Base-by-base conservation (phyloP, 192 early-diverging fungal genomes). In the Entophlyctis luteolus region DNA sequence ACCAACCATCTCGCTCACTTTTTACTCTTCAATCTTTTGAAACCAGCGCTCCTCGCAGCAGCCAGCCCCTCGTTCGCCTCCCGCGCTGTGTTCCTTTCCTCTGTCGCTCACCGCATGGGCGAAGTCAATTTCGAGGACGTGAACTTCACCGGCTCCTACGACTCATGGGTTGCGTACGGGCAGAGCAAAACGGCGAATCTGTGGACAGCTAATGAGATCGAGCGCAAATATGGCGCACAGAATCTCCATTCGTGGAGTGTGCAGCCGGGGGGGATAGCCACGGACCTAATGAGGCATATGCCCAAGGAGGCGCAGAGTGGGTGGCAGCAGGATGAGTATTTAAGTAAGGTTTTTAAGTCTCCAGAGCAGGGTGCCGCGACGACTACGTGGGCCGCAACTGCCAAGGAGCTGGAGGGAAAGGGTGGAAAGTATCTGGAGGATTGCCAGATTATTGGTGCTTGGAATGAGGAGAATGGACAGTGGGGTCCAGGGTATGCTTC, bases 1-100 rank as follows among this genome's bases (percentile, higher is more conserved):
- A 48, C 56, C 1, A 69, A 69, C 56, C 84, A 87, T 65, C 55
- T 87, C 1, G 86, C 77, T 23, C 77, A 75, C 62, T 79, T 73
- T 52, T 56, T 65, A 31, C 56, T 79, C 34, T 70, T 73, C 2
- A 35, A 31, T 31, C 55, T 73, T 1, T 71, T 79, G 12, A 20
- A 62, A n/a, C 77, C 73, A 1, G 28, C 62, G 38, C 38, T 79
- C 34, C 28, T 47, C 16, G 29, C 42, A 33, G 50, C 68, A 4
- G 47, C 28, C 10, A 67, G 31, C 6, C 16, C 67, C 29, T n/a
- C 68, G 57, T 39, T 70, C 18, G 71, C 77, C 56, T 69, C 72
- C 18, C 70, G 73, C 2, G 57, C 75, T 34, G 73, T 79, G 27
- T 63, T 60, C 37, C 34, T 79, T 20, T 28, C 47, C 38, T 79